Conservation (phyloP, 2,329 filamentous ascomycete genomes). For the Hirsutella thompsonii region DNA sequence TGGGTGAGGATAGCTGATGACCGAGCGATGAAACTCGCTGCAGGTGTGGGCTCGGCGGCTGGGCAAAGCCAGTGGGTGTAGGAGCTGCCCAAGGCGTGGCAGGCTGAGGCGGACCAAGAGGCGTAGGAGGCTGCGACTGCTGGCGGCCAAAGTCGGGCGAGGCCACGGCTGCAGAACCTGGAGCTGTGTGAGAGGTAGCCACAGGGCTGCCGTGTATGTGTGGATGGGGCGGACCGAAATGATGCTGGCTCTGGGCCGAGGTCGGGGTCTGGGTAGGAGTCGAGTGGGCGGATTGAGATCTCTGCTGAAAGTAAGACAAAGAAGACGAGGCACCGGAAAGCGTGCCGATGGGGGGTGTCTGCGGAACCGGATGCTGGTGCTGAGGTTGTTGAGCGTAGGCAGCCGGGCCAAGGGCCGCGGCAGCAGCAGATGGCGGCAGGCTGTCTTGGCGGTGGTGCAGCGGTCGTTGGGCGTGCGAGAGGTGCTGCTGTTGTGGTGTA, state of each 20-base stretch:
- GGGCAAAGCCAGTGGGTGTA: slow-evolving; percentile 24
- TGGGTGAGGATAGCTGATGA: slow-evolving; percentile 15
- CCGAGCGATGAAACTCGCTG: slow-evolving; percentile 26
- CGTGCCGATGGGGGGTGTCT: slow-evolving; percentile 35
- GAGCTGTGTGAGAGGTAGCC: slow-evolving; percentile 23
- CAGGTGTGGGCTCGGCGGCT: slow-evolving; percentile 47
- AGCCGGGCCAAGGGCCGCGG: slow-evolving; percentile 18
- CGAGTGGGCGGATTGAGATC: slow-evolving; percentile 46
- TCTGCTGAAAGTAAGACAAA: slow-evolving; percentile 28
- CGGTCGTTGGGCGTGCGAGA: background rate
- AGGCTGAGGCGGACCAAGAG: slow-evolving; percentile 36
- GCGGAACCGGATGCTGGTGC: slow-evolving; percentile 22
- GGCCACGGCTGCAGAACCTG: slow-evolving; percentile 23
- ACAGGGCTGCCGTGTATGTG: slow-evolving; percentile 35
- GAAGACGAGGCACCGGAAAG: slow-evolving; percentile 18
- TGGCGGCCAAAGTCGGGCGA: slow-evolving; percentile 30
- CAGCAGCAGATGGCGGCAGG: slow-evolving; percentile 24
- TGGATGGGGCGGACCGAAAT: slow-evolving; percentile 34
- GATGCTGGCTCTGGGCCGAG: slow-evolving; percentile 46
- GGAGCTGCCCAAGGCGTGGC: slow-evolving; percentile 29
- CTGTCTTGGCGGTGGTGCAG: slow-evolving; percentile 28
- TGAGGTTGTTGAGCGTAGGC: slow-evolving; percentile 27
- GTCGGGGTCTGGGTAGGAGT: slow-evolving; percentile 50
- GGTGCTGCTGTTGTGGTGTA: background rate
- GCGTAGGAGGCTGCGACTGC: slow-evolving; percentile 40